These are phyloP conservation scores for Zygoascus sp. DNA, from an alignment of 1,139 yeast genomes.

Conservation along the genomic window DNA sequence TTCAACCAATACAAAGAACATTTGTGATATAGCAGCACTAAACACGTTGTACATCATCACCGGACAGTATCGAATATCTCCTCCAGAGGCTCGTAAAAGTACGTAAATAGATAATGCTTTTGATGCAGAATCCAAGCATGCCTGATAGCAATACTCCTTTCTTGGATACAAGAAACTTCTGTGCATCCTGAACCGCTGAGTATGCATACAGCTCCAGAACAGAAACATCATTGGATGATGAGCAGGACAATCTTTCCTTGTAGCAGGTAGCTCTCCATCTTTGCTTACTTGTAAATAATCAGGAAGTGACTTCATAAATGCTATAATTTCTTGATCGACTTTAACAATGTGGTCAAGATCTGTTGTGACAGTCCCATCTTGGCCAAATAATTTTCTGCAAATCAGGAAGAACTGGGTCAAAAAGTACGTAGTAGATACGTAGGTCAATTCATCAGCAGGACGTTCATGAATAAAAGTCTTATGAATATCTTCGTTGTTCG, in stretches of 20 bases:
- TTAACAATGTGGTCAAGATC: background rate
- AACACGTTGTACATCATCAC: conserved; percentile 2
- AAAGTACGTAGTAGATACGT: conserved; percentile 1
- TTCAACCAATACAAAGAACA: conserved; percentile 7
- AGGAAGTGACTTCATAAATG: background rate
- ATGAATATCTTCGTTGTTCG: conserved; percentile 3
- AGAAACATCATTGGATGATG: conserved; percentile 6
- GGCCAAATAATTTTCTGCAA: background rate
- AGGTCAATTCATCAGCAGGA: conserved; percentile 6
- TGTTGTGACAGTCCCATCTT: background rate
- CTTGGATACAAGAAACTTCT: conserved; percentile 4
- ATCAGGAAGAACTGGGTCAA: conserved; percentile 4
- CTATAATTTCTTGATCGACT: conserved; percentile 1
- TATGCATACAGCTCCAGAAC: conserved; percentile 9
- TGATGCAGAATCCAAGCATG: conserved; percentile 6
- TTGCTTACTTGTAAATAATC: background rate
- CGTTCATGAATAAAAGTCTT: background rate
- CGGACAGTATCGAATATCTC: background rate
- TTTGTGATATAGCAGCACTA: conserved; percentile 6
- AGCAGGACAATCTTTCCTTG: background rate
- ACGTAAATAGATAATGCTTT: background rate
- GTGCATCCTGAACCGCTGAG: conserved; percentile 9
- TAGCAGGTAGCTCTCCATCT: conserved; percentile 6
- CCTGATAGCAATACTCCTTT: conserved; percentile 7
- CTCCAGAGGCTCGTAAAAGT: background rate